These are phyloP conservation scores for Coelastrella sp. DNA, from an alignment of 139 green algal species.

Conservation along the genomic window DNA sequence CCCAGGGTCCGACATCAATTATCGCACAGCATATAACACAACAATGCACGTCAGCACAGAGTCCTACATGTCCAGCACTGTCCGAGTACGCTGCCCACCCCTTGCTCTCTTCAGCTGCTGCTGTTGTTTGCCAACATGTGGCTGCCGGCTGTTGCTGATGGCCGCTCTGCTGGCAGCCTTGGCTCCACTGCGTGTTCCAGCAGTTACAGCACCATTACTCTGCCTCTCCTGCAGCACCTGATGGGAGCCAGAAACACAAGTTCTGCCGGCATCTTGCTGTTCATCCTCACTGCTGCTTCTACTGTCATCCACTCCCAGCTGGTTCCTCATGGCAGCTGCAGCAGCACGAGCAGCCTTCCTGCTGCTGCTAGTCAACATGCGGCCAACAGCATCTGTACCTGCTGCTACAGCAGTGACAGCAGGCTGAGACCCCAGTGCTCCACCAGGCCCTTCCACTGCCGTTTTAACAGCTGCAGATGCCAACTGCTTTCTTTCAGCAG, in stretches of 20 bases:
- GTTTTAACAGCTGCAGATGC: not conserved
- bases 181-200: not conserved
- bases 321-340: not conserved
- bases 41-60: not conserved
- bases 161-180: not conserved
- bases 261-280: not conserved
- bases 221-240: not conserved
- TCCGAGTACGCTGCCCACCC: not conserved
- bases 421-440: not conserved
- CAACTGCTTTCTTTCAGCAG: constrained; percentile 34
- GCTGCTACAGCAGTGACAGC: not conserved
- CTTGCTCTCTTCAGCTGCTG: constrained; percentile 3
- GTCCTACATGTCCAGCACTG: not conserved
- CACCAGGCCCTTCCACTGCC: not conserved
- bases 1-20: no score
- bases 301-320: not conserved
- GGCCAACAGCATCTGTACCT: not conserved
- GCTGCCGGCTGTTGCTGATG: not conserved
- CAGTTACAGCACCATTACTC: not conserved
- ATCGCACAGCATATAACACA: no score
- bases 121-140: not conserved
- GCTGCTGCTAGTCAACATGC: not conserved
- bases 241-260: not conserved
- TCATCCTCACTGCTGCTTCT: constrained; percentile 7
- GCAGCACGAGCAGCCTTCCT: constrained; percentile 14